Percentiles rank a stretch among this genome's conserved stretches.
Evolutionary conservation across 1,139 yeast species (phyloP).

Genomic region (Geotrichum citri-aurantii): DNA sequence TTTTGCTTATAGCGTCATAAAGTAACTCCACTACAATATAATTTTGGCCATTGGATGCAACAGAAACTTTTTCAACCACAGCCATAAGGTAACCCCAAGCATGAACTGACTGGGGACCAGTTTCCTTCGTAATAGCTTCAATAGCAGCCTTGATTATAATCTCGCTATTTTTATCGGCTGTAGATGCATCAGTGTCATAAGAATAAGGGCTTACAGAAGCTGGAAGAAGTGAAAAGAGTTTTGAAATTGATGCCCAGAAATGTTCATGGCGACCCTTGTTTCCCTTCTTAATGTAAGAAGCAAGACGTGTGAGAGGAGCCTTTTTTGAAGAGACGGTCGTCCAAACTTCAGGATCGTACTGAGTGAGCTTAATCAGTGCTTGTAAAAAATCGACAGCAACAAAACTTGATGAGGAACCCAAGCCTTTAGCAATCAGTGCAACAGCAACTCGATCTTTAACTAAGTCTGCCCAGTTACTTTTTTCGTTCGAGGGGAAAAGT

Average conservation of each 20-base stretch:
- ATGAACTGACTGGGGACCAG: conserved; percentile 11
- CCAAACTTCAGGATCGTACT: conserved; percentile 30
- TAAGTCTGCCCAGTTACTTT: conserved; percentile 1
- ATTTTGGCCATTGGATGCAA: conserved; percentile 7
- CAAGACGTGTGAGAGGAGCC: conserved; percentile 19
- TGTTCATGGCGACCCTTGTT: conserved; percentile 26
- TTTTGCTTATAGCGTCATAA: conserved; percentile 11
- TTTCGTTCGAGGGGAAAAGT: conserved; percentile 6
- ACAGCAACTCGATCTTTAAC: conserved; percentile 8
- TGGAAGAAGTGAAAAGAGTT: conserved; percentile 25
- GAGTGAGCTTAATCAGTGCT: conserved; percentile 28
- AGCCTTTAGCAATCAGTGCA: conserved; percentile 28
- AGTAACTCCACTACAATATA: conserved; percentile 10
- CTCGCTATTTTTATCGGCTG: conserved; percentile 17
- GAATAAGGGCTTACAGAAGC: conserved; percentile 23
- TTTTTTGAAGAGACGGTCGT: conserved; percentile 21
- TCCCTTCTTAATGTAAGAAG: conserved; percentile 22
- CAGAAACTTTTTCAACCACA: conserved; percentile 22
- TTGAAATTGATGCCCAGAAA: conserved; percentile 30
- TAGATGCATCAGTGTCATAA: conserved; percentile 18
- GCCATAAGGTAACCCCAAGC: conserved; percentile 29
- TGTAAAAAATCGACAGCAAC: conserved; percentile 30
- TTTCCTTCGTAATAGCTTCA: conserved; percentile 29
- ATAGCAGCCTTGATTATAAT: conserved; percentile 25
- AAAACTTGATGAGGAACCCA: conserved; percentile 27